Conservation (phyloP, 1,284 basidiomycete genomes). For the Sporisorium reilianum region DNA sequence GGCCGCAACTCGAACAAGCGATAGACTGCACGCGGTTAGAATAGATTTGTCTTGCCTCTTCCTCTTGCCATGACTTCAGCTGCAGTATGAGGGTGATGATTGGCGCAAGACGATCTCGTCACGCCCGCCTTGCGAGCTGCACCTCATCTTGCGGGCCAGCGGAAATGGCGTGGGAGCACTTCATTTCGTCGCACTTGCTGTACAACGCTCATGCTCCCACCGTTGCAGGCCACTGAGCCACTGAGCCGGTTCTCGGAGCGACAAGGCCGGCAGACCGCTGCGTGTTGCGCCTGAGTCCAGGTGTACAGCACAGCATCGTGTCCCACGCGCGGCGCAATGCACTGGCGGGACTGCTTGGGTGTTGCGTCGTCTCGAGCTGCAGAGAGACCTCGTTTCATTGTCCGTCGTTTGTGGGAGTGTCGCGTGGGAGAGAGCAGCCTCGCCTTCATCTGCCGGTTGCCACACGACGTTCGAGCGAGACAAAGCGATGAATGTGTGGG, state of each 20-base stretch:
- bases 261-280: no score
- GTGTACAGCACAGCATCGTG: no score
- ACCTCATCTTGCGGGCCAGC: background rate
- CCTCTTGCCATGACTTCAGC: background rate
- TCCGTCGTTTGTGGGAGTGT: background rate
- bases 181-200: background rate
- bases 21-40: background rate
- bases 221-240: background rate
- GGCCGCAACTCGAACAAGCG: slow-evolving; percentile 30
- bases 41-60: background rate
- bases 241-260: no score
- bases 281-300: no score
- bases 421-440: background rate
- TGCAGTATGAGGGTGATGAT: background rate
- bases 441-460: background rate
- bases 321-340: no score
- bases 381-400: background rate
- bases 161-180: background rate
- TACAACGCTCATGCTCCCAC: background rate
- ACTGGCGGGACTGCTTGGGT: no score
- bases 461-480: background rate
- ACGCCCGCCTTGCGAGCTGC: background rate
- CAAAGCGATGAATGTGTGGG: background rate
- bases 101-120: background rate
- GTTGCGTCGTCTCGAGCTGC: no score